These are phyloP conservation scores for Cutaneotrichosporon sp. DNA, from an alignment of 1,284 basidiomycete genomes.

Conservation along the genomic window DNA sequence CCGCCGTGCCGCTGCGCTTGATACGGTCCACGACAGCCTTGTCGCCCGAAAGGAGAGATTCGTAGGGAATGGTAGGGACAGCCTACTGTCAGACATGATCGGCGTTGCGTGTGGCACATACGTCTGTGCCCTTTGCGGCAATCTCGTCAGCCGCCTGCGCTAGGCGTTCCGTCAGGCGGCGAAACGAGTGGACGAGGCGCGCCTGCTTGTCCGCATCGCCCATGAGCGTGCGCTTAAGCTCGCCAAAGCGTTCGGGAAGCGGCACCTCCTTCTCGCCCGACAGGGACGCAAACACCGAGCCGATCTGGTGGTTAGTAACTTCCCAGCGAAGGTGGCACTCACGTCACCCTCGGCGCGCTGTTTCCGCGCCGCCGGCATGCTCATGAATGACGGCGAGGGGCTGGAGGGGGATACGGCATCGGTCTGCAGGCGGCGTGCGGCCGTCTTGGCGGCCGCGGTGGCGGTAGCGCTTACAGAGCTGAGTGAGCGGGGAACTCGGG, in stretches of 20 bases:
- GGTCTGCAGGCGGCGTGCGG: not conserved
- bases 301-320: constrained; percentile 46
- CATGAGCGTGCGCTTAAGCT: constrained; percentile 57
- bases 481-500: not conserved
- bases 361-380: constrained; percentile 4
- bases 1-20: constrained; percentile 57
- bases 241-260: constrained; percentile 57
- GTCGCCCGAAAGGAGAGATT: constrained; percentile 53
- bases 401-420: not conserved
- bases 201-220: constrained; percentile 50
- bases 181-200: constrained; percentile 55
- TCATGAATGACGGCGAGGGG: not conserved
- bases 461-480: not conserved
- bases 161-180: constrained; percentile 55
- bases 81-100: constrained; percentile 52
- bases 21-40: constrained; percentile 50
- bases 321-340: not conserved
- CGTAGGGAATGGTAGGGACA: constrained; percentile 56
- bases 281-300: constrained; percentile 57
- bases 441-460: not conserved
- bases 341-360: constrained; percentile 19
- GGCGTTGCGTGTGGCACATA: not conserved
- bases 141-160: constrained; percentile 52
- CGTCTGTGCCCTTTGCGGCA: constrained; percentile 47
- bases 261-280: constrained; percentile 48